Evolutionary conservation across 2,329 filamentous ascomycete genomes (phyloP).

Genomic region (Fusarium aywerte): DNA sequence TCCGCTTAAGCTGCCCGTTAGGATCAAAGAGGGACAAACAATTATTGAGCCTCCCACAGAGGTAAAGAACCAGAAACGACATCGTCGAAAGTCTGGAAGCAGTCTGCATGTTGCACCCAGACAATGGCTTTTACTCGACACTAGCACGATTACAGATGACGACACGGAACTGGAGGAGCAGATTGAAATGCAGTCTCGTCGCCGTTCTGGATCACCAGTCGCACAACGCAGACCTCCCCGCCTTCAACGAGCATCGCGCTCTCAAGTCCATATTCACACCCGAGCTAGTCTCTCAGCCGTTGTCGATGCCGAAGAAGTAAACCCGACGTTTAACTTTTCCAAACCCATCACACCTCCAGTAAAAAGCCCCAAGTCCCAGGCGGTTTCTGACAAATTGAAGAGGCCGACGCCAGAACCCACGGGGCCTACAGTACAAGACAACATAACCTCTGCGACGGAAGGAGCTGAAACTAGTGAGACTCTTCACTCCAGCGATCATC

Average conservation of each 20-base stretch:
- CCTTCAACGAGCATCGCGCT: conserved; percentile 56
- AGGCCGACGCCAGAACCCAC: conserved; percentile 22
- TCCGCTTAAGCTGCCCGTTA: conserved; percentile 36
- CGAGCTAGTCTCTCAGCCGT: conserved; percentile 33
- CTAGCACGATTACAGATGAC: conserved; percentile 54
- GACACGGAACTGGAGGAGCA: conserved; percentile 59
- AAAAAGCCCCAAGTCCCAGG: background rate
- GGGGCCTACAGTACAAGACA: conserved; percentile 11
- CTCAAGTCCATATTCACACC: conserved; percentile 50
- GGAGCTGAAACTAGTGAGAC: conserved; percentile 50
- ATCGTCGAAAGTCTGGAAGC: conserved; percentile 63
- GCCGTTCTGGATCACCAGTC: conserved; percentile 43
- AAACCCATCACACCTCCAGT: conserved; percentile 47
- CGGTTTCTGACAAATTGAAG: conserved; percentile 7
- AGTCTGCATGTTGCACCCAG: conserved; percentile 57
- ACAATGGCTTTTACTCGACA: conserved; percentile 52
- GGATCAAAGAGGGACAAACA: conserved; percentile 24
- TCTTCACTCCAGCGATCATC: conserved; percentile 49
- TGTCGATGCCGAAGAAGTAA: conserved; percentile 28
- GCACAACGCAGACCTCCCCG: conserved; percentile 55
- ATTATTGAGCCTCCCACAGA: conserved; percentile 38
- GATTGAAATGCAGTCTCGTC: conserved; percentile 54
- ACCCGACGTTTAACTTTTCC: conserved; percentile 52
- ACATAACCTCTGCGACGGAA: conserved; percentile 43
- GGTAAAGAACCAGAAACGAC: conserved; percentile 50